Conservation (phyloP, 78 protist genomes). For the Capsaspora owczarzaki region DNA sequence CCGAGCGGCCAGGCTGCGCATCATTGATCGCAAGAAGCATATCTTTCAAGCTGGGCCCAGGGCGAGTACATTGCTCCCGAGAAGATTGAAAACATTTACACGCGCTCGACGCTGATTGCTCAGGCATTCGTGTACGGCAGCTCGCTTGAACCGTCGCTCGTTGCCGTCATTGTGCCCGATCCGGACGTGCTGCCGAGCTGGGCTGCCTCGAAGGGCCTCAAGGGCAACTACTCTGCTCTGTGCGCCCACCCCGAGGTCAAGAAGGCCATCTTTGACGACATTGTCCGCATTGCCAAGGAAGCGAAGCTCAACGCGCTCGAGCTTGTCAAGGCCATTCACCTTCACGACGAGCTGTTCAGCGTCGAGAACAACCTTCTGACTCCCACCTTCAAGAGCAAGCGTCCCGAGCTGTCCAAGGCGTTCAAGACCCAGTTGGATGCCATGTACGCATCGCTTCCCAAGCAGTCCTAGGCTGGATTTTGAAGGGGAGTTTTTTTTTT, state of each 20-base stretch:
- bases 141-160: constrained; percentile 16
- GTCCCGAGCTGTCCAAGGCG: too few relatives aligned
- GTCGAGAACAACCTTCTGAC: constrained; percentile 61
- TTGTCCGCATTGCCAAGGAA: not conserved
- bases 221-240: not conserved
- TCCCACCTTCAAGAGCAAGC: constrained; percentile 76
- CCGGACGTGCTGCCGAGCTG: not conserved
- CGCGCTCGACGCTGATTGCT: not conserved
- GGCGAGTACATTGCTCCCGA: not conserved
- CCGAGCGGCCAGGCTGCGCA: constrained; percentile 55
- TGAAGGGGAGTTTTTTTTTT: too few relatives aligned
- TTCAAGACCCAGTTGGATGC: too few relatives aligned
- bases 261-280: not conserved
- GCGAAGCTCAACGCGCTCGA: not conserved
- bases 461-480: too few relatives aligned
- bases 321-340: not conserved
- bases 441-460: too few relatives aligned
- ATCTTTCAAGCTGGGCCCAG: not conserved
- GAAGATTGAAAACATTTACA: not conserved
- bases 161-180: constrained; percentile 53
- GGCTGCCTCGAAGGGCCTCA: not conserved
- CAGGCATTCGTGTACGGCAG: constrained; percentile 21
- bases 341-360: constrained; percentile 42
- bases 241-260: not conserved
- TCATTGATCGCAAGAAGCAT: constrained; percentile 88